Conservation (phyloP, 768 basidiomycete species). For the Tephrocybe sp. region DNA sequence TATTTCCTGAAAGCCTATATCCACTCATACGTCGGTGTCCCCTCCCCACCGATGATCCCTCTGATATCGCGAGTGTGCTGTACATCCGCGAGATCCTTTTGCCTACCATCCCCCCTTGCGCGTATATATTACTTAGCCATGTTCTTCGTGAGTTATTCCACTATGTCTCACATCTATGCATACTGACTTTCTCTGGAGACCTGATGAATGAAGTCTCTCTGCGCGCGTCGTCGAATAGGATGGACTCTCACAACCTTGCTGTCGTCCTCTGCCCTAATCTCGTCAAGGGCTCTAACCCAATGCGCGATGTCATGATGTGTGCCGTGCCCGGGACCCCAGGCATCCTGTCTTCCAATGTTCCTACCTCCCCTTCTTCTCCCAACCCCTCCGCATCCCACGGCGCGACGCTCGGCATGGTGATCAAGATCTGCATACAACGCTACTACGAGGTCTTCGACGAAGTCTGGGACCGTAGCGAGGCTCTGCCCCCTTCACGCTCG, state of each 20-base stretch:
- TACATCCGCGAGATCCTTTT: conserved; percentile 74
- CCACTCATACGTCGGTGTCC: conserved; percentile 70
- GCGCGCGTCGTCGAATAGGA: conserved; percentile 63
- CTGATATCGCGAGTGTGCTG: conserved; percentile 55
- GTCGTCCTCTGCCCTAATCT: conserved; percentile 82
- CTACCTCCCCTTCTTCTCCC: conserved; percentile 8
- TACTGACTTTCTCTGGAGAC: conserved; percentile 40
- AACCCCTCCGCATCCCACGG: conserved; percentile 37
- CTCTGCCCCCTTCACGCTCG: conserved; percentile 34
- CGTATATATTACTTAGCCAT: conserved; percentile 71
- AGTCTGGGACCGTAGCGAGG: conserved; percentile 68
- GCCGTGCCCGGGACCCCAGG: conserved; percentile 50
- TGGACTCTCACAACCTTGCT: conserved; percentile 84
- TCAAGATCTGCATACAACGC: conserved; percentile 76
- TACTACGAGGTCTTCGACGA: conserved; percentile 91
- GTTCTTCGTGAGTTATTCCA: conserved; percentile 52
- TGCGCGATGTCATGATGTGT: conserved; percentile 76
- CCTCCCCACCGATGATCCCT: conserved; percentile 44
- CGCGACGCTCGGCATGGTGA: conserved; percentile 68
- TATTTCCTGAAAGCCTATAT: conserved; percentile 76
- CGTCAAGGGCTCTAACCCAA: conserved; percentile 64
- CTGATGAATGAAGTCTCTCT: conserved; percentile 79
- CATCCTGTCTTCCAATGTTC: conserved; percentile 28
- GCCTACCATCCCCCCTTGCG: conserved; percentile 66
- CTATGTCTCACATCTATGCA: not conserved